A percentile compares a stretch with the other conserved stretches of the same genome.
Conservation (phyloP, 768 basidiomycete genomes). For the Suillus clintonianus region DNA sequence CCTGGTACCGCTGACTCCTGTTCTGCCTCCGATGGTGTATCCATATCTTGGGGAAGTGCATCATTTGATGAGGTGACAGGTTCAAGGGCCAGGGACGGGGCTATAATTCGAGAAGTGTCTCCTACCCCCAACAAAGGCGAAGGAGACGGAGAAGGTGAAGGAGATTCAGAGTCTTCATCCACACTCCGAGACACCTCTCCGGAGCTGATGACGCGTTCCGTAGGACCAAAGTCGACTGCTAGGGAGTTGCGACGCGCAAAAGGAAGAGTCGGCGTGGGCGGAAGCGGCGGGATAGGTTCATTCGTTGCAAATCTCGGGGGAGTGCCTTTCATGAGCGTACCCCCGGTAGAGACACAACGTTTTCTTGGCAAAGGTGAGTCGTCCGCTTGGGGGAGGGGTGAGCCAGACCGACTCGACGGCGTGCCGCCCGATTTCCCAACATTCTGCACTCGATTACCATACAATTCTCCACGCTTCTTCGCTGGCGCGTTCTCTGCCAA, state of each 20-base stretch:
- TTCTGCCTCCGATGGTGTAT: slow-evolving; percentile 1
- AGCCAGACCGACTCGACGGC: slow-evolving; percentile 18
- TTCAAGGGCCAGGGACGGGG: not conserved
- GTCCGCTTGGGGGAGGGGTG: slow-evolving; percentile 15
- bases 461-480: slow-evolving; percentile 64
- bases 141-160: not conserved
- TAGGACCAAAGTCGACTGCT: slow-evolving; percentile 23
- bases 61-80: not conserved
- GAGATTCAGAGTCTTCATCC: slow-evolving; percentile 6
- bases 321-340: slow-evolving; percentile 14
- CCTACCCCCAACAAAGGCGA: not conserved
- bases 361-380: slow-evolving; percentile 25
- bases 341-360: slow-evolving; percentile 30
- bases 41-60: not conserved
- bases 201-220: slow-evolving; percentile 20
- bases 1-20: slow-evolving; percentile 2
- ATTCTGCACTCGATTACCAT: slow-evolving; percentile 66
- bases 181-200: slow-evolving; percentile 7
- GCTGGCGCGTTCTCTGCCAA: slow-evolving; percentile 44
- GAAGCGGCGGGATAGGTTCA: slow-evolving; percentile 28
- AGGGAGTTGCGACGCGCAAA: slow-evolving; percentile 30
- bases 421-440: slow-evolving; percentile 24
- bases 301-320: slow-evolving; percentile 13
- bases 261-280: slow-evolving; percentile 8
- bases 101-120: not conserved